Base-by-base conservation (phyloP, 176 grass and related monocot species). In the Pontederia paniculata region DNA sequence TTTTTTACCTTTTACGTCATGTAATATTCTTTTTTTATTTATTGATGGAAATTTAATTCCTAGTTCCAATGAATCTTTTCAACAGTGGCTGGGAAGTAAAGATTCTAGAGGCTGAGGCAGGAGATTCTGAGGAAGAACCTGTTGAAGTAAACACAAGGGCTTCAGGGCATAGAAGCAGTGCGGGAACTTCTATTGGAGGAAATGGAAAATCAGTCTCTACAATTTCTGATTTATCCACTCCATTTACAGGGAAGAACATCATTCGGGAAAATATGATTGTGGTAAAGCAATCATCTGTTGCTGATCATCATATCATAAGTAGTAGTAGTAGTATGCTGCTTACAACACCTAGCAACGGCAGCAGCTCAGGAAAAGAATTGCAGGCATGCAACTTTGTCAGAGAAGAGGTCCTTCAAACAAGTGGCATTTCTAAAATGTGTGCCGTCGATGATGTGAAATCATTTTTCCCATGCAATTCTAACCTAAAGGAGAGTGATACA, bases 71-170 rank as follows among this genome's bases (percentile, higher is more conserved):
- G 28, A 37, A 37, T 37, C 73, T 44, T 77, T 10, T 43, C 58
- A 69, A 16, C 71, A 97, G 91, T 84, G 70, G 80, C 42, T 97
- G 85, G 79, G 83, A 97, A 44, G 65, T 90, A 75, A 86, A 97
- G 65, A 74, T 86, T 46, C 77, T 89, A 74, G 86, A 90, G 42
- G 74, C 71, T 41, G 79, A 89, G 71, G 91, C 43, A 25, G 87
- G 70, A 45, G 91, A 90, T 55, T 97, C 86, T 1, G 86, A 87
- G 21, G 72, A 87, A 63, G 86, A 90, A 81, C 63, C 50, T 55
- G 72, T 70, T 67, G 74, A 74, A 72, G 50, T 37, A 19, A 47
- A n/a, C 1, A 67, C 9, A 72, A 78, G 19, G 17, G 28, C 65
- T 73, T 65, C 71, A 23, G 59, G 77, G 21, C 17, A 15, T 16